Conservation (phyloP, 2,329 filamentous ascomycete species). For the Aureobasidium pullulans region DNA sequence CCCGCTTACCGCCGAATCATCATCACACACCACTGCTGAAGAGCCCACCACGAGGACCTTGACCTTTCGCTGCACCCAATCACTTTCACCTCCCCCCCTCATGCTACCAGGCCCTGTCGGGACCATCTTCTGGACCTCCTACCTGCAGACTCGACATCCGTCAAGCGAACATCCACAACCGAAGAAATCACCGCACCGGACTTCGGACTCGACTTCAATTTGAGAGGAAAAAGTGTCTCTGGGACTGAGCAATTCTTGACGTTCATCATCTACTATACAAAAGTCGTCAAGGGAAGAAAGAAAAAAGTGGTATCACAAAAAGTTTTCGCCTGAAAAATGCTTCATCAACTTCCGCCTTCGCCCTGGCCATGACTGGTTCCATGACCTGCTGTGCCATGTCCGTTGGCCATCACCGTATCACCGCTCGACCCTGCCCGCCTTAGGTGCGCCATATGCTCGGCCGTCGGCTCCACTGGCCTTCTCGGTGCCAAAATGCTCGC, state of each 20-base stretch:
- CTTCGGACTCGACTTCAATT: neutral
- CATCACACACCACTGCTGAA: neutral
- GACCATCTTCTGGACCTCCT: neutral
- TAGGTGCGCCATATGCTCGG: slow-evolving; percentile 8
- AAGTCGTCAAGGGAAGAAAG: slow-evolving; percentile 33
- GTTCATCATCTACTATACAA: slow-evolving; percentile 78
- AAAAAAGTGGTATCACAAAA: slow-evolving; percentile 13
- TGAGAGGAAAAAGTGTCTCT: slow-evolving; percentile 14
- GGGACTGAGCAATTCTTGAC: slow-evolving; percentile 64
- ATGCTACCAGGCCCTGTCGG: neutral
- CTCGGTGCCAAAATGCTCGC: slow-evolving; percentile 36
- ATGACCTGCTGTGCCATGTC: slow-evolving; percentile 15
- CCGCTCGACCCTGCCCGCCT: slow-evolving; percentile 9
- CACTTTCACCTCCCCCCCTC: too few relatives aligned
- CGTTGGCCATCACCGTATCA: slow-evolving; percentile 16
- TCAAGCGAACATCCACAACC: neutral
- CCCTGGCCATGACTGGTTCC: slow-evolving; percentile 3
- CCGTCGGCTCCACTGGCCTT: slow-evolving; percentile 10
- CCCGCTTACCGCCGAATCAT: slow-evolving; percentile 2
- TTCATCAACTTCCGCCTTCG: slow-evolving; percentile 3
- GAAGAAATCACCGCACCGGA: neutral
- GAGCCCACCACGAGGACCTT: neutral
- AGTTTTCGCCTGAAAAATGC: slow-evolving; percentile 12
- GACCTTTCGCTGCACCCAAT: neutral
- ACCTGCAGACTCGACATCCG: neutral